Evolutionary conservation across 495 filamentous ascomycete genomes (phyloP).

Genomic region (Penicillium taxi): DNA sequence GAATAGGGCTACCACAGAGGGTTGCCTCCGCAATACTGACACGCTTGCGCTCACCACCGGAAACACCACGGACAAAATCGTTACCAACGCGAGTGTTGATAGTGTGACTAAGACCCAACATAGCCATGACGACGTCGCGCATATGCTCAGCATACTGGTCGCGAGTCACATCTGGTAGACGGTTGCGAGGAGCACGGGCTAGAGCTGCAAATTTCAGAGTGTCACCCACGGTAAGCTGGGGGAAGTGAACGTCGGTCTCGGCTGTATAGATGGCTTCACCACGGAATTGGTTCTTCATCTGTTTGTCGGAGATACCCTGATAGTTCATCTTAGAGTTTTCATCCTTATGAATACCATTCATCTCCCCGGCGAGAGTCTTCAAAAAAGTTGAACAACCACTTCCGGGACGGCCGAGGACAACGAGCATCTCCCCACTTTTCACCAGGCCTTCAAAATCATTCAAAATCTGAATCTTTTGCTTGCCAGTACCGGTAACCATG

Average conservation of each 20-base stretch:
- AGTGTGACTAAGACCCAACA: slow-evolving; percentile 49
- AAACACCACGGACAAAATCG: slow-evolving; percentile 76
- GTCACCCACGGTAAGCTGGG: slow-evolving; percentile 57
- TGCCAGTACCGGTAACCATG: slow-evolving; percentile 35
- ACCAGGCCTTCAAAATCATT: slow-evolving; percentile 66
- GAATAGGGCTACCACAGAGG: slow-evolving; percentile 63
- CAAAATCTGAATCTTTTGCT: slow-evolving; percentile 61
- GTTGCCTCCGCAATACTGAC: slow-evolving; percentile 52
- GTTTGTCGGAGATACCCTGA: slow-evolving; percentile 65
- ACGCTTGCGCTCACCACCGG: slow-evolving; percentile 77
- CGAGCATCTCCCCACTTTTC: slow-evolving; percentile 68
- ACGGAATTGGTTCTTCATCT: slow-evolving; percentile 61
- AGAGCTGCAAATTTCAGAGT: slow-evolving; percentile 56
- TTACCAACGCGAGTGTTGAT: slow-evolving; percentile 58
- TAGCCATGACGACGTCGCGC: slow-evolving; percentile 56
- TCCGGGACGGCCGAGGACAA: slow-evolving; percentile 71
- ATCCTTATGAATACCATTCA: slow-evolving; percentile 62
- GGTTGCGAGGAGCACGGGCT: slow-evolving; percentile 43
- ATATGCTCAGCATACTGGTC: slow-evolving; percentile 44
- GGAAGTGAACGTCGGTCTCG: slow-evolving; percentile 62
- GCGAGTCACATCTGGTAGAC: slow-evolving; percentile 40
- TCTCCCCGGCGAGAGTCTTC: slow-evolving; percentile 63
- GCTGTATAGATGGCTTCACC: slow-evolving; percentile 58
- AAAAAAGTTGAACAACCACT: slow-evolving; percentile 67
- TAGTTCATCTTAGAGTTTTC: slow-evolving; percentile 56